Base-by-base conservation (phyloP, 176 grass and related monocot genomes). In the Aegilops bicornis region DNA sequence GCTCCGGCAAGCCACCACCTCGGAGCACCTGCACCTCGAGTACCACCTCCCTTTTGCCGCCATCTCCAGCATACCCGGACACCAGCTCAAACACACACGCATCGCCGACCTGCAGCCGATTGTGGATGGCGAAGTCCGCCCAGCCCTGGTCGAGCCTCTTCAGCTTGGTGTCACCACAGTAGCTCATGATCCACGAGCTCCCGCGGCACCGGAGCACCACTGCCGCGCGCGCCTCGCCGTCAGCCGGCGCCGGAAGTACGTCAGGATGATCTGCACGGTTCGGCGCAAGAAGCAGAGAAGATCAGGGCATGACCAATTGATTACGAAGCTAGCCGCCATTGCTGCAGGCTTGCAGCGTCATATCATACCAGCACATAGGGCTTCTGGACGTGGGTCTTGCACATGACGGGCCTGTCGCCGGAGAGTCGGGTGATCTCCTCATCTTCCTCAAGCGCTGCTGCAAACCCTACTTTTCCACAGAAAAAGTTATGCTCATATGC, bases 21-120 rank as follows among this genome's bases (percentile, higher is more conserved):
- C 85, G 80, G 58, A 91, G 89, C 22, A 91, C 77, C 75, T 76
- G 89, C 60, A 91, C 89, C 8, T 42, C 37, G 29, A 91, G 84
- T 80, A 74, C 85, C 25, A 83, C 17, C 22, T 79, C 9, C 14
- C 3, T 4, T 3, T 30, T 22, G 0, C 10, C 4, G 36, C 1
- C 12, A 35, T 43, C 10, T 43, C 35, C 36, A 15, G 7, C 32
- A 17, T 8, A 27, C 15, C 39, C 13, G 27, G 11, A 25, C 40
- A 84, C 3, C 39, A 90, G 74, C 59, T 90, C 79, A 45, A 90
- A 76, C 54, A 90, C 63, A 62, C 79, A 79, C 42, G 89, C 84
- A 45, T 90, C 89, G 1, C 84, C 89, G 3, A 85, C 45, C 31
- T 32, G 82, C 58, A 89, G 82, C 3, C 36, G 14, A 11, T 85